Evolutionary conservation across 2,329 filamentous ascomycete genomes (phyloP).

Genomic region (Saccharata proteae): DNA sequence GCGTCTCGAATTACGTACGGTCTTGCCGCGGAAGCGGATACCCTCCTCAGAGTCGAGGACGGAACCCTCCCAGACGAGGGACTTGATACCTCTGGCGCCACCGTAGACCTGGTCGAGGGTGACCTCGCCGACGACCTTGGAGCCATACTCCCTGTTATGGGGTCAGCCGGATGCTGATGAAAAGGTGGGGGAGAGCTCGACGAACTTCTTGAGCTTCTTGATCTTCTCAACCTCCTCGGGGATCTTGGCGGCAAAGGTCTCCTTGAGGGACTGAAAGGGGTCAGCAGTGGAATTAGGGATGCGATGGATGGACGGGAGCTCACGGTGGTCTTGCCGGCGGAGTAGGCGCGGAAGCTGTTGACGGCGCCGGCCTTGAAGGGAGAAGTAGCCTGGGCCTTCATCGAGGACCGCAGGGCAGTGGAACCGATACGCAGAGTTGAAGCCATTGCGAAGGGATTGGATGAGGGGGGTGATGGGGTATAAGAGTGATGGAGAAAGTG

Average conservation of each 20-base stretch:
- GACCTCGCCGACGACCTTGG: conserved; percentile 92
- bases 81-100: conserved; percentile 97
- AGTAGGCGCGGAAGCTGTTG: conserved; percentile 82
- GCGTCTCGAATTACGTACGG: conserved; percentile 42
- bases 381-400: conserved; percentile 49
- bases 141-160: conserved; percentile 67
- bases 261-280: conserved; percentile 70
- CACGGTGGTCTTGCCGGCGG: conserved; percentile 84
- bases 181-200: conserved; percentile 13
- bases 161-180: conserved; percentile 15
- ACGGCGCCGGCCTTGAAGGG: conserved; percentile 59
- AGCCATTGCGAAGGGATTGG: conserved; percentile 51
- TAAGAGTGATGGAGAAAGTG: conserved; percentile 16
- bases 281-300: conserved; percentile 3
- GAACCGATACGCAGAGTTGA: conserved; percentile 71
- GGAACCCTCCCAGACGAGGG: conserved; percentile 95
- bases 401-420: conserved; percentile 67
- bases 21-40: conserved; percentile 98
- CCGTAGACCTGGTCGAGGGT: conserved; percentile 99
- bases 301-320: conserved; percentile 17
- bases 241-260: conserved; percentile 91
- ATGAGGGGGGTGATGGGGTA: conserved; percentile 25
- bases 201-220: conserved; percentile 94
- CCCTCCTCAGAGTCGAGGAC: conserved; percentile 97
- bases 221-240: conserved; percentile 98